Conservation (phyloP, 2,329 filamentous ascomycete species). For the Hirsutella minnesotensis region DNA sequence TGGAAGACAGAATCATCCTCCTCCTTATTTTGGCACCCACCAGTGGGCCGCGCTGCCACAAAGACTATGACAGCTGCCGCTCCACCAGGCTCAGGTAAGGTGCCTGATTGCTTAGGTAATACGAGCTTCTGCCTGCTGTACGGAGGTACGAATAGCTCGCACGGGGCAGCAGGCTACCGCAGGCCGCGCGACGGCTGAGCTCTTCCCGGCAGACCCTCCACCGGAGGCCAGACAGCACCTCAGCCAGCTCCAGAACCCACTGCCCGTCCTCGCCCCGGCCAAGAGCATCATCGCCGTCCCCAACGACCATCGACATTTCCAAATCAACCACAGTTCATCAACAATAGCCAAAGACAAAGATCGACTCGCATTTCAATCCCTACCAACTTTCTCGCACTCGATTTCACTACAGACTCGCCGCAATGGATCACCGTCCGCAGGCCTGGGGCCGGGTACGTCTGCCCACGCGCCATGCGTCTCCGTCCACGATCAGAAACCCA, state of each 20-base stretch:
- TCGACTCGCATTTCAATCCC: not conserved
- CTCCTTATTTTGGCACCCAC: no score
- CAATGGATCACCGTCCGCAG: conserved; percentile 63
- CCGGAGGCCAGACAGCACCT: conserved; percentile 3
- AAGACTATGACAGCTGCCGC: no score
- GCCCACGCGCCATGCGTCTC: not conserved
- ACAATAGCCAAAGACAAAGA: not conserved
- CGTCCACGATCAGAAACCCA: conserved; percentile 6
- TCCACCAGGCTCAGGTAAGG: no score
- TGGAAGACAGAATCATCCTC: no score
- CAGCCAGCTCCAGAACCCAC: conserved; percentile 7
- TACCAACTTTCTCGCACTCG: not conserved
- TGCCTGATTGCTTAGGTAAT: no score
- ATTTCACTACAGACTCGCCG: conserved; percentile 6
- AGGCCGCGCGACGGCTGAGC: conserved; percentile 20
- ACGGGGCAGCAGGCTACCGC: conserved; percentile 19
- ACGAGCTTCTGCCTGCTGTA: no score
- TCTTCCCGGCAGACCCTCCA: conserved; percentile 1
- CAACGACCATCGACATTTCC: no score
- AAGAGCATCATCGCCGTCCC: not conserved
- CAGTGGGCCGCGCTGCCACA: no score
- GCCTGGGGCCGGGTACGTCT: conserved; percentile 58
- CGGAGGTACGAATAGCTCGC: no score
- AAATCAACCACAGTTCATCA: not conserved
- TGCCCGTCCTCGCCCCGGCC: not conserved